These are phyloP conservation scores for Populus hybrid DNA, from an alignment of 441 rosid genomes.

Conservation along the genomic window DNA sequence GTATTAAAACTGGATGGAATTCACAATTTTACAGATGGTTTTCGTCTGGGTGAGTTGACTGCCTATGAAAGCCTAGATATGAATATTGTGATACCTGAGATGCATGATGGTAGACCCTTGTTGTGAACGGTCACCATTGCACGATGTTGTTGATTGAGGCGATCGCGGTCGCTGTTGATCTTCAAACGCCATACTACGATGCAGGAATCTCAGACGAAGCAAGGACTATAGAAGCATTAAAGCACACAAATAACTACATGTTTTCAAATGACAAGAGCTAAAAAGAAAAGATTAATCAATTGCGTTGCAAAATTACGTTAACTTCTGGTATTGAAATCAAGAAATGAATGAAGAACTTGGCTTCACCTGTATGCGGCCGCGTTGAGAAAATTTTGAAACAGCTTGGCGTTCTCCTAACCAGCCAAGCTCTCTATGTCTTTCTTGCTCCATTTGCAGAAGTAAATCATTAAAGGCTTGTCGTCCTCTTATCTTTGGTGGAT, in stretches of 20 bases:
- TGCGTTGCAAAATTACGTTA: neutral
- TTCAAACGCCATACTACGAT: conserved; percentile 48
- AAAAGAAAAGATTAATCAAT: neutral
- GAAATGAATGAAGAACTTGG: neutral
- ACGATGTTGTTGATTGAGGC: conserved; percentile 11
- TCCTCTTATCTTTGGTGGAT: conserved; percentile 68
- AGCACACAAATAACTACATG: neutral
- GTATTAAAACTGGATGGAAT: neutral
- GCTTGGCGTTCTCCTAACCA: conserved; percentile 40
- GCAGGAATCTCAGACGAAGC: conserved; percentile 58
- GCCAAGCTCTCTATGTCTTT: conserved; percentile 55
- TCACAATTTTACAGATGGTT: neutral
- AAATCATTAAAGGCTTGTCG: conserved; percentile 79
- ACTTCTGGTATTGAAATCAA: neutral
- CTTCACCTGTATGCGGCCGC: conserved; percentile 80
- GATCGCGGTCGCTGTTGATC: conserved; percentile 34
- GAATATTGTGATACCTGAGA: conserved; percentile 38
- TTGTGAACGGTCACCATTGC: conserved; percentile 30
- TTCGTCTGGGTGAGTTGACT: neutral
- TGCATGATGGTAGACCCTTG: conserved; percentile 46
- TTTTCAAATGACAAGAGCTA: neutral
- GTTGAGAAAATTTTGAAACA: conserved; percentile 68
- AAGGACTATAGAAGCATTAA: conserved; percentile 38
- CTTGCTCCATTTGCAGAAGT: conserved; percentile 54
- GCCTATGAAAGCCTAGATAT: neutral